Percentiles rank a stretch among this genome's conserved stretches.
phyloP scores from a whole-genome alignment of 2,329 filamentous ascomycete species.

The Neurospora crassa region DNA sequence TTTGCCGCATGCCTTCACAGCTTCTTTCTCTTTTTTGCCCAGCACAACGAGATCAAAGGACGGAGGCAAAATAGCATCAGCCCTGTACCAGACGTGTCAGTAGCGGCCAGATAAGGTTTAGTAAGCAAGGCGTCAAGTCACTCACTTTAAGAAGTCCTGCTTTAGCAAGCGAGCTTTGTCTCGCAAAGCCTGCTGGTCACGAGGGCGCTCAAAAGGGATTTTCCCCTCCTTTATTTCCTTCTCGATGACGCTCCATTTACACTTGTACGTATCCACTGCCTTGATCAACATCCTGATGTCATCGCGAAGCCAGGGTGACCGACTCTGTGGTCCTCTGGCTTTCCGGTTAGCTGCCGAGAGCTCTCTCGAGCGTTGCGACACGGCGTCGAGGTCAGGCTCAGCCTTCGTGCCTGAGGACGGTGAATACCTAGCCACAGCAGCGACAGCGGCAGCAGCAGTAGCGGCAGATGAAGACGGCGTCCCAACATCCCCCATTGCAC shows the following conservation, averaged over 20 bases:
- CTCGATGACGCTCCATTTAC: constrained; percentile 31
- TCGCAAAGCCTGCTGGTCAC: constrained; percentile 46
- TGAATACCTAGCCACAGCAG: constrained; percentile 13
- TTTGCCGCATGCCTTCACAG: constrained; percentile 31
- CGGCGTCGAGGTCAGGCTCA: constrained; percentile 18
- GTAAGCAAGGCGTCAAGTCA: background rate
- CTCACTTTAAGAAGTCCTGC: constrained; percentile 38
- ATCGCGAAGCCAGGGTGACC: constrained; percentile 30
- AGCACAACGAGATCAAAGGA: constrained; percentile 42
- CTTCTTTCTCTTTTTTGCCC: constrained; percentile 37
- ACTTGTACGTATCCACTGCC: constrained; percentile 29
- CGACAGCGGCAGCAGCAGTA: constrained; percentile 4
- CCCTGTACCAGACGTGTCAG: constrained; percentile 17
- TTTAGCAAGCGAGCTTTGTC: constrained; percentile 51
- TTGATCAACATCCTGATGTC: constrained; percentile 34
- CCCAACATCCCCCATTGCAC: constrained; percentile 1
- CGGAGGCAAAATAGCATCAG: constrained; percentile 33
- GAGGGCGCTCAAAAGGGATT: constrained; percentile 30
- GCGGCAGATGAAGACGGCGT: background rate
- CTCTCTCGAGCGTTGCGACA: constrained; percentile 18
- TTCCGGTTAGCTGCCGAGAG: constrained; percentile 21
- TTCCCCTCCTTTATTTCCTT: constrained; percentile 20
- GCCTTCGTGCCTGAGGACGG: constrained; percentile 10
- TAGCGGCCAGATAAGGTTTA: background rate
- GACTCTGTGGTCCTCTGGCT: constrained; percentile 24